Evolutionary conservation across 2,329 filamentous ascomycete genomes (phyloP).

Genomic region (Zelopaecilomyces penicillatus): DNA sequence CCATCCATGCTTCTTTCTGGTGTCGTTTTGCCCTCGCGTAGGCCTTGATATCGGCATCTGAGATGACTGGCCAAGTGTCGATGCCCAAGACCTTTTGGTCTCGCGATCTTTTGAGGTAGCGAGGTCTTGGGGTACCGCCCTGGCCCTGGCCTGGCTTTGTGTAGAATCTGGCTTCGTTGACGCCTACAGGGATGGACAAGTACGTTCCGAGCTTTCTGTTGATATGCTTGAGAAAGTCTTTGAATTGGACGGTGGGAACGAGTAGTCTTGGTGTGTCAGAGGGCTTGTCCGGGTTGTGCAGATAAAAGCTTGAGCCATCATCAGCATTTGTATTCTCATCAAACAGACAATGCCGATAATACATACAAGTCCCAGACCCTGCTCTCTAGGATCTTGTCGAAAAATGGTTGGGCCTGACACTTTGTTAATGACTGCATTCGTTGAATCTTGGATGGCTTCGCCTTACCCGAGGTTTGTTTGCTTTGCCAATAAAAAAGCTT

Average conservation of each 20-base stretch:
- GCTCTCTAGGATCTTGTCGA: slow-evolving; percentile 49
- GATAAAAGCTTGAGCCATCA: slow-evolving; percentile 49
- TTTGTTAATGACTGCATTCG: slow-evolving; percentile 8
- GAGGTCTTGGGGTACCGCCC: slow-evolving; percentile 53
- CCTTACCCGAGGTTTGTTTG: slow-evolving; percentile 39
- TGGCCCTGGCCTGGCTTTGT: slow-evolving; percentile 46
- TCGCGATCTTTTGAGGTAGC: slow-evolving; percentile 53
- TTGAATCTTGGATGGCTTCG: not conserved
- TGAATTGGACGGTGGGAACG: slow-evolving; percentile 58
- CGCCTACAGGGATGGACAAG: slow-evolving; percentile 49
- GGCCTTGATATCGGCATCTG: slow-evolving; percentile 22
- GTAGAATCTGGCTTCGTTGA: slow-evolving; percentile 46
- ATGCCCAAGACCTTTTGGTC: slow-evolving; percentile 30
- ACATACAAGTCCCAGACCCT: slow-evolving; percentile 68
- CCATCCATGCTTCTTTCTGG: slow-evolving; percentile 4
- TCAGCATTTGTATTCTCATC: not conserved
- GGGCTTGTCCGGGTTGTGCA: slow-evolving; percentile 43
- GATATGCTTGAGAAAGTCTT: slow-evolving; percentile 54
- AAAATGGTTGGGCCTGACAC: slow-evolving; percentile 39
- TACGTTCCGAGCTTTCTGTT: slow-evolving; percentile 47
- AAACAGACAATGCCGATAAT: not conserved
- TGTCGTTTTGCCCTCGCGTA: slow-evolving; percentile 13
- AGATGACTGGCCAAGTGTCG: slow-evolving; percentile 26
- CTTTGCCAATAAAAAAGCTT: slow-evolving; percentile 47
- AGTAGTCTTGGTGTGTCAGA: slow-evolving; percentile 53